These are phyloP conservation scores for Talaromyces atroroseus DNA, from an alignment of 2,329 filamentous ascomycete genomes.

Conservation along the genomic window DNA sequence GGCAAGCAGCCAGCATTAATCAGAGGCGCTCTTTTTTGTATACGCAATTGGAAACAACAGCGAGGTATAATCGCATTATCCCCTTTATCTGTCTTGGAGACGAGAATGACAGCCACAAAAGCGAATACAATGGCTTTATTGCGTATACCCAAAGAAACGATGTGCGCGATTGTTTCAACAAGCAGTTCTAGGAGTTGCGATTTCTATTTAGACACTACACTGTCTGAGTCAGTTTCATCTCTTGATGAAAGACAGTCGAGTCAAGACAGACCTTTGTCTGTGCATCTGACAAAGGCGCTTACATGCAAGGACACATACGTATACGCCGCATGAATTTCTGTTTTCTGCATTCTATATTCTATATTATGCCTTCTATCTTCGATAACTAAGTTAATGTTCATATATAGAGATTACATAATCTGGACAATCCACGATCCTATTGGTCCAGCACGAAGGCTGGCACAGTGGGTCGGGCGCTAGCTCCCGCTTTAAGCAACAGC, in stretches of 20 bases:
- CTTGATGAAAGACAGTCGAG: too few species aligned
- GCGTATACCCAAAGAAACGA: not conserved
- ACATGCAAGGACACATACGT: too few species aligned
- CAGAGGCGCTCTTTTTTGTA: not conserved
- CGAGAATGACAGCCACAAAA: not conserved
- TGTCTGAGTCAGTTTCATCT: too few species aligned
- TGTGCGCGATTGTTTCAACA: too few species aligned
- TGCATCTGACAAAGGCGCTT: too few species aligned
- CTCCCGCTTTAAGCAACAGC: not conserved
- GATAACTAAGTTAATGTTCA: too few species aligned
- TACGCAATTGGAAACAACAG: not conserved
- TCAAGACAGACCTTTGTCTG: too few species aligned
- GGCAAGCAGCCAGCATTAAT: not conserved
- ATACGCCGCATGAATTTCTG: too few species aligned
- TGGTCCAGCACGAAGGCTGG: not conserved
- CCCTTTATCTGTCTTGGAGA: not conserved
- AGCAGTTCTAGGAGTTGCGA: too few species aligned
- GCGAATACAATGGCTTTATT: not conserved
- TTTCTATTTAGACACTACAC: too few species aligned
- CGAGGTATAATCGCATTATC: not conserved
- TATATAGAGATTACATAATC: too few species aligned
- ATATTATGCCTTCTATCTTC: not conserved
- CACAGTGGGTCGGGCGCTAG: not conserved
- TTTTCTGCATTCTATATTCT: not conserved
- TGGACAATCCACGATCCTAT: not conserved